These are phyloP conservation scores for Tinospora cordifolia DNA, from an alignment of 164 flowering plant species.

Conservation along the genomic window DNA sequence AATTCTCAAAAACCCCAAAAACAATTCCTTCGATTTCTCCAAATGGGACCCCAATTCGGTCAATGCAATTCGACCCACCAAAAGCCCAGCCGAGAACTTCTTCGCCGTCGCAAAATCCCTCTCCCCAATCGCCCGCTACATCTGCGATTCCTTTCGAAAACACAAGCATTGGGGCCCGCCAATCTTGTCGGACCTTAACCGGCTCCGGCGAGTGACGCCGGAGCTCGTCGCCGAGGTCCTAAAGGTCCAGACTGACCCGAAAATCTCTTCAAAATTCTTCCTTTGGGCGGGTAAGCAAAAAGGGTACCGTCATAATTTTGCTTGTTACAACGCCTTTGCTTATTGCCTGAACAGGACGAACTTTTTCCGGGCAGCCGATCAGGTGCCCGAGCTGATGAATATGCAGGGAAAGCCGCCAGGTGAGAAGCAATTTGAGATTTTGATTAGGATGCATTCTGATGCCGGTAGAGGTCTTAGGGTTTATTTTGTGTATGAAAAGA, in stretches of 20 bases:
- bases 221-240: conserved; percentile 73
- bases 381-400: conserved; percentile 81
- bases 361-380: conserved; percentile 71
- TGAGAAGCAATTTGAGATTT: conserved; percentile 87
- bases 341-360: conserved; percentile 69
- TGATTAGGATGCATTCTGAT: conserved; percentile 87
- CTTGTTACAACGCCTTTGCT: conserved; percentile 77
- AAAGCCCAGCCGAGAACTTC: conserved; percentile 40
- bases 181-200: conserved; percentile 50
- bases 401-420: conserved; percentile 77
- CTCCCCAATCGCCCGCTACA: conserved; percentile 87
- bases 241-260: conserved; percentile 52
- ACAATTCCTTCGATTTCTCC: conserved; percentile 32
- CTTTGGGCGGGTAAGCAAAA: conserved; percentile 96
- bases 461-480: conserved; percentile 74
- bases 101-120: conserved; percentile 41
- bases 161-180: conserved; percentile 57
- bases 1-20: conserved; percentile 12
- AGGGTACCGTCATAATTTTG: conserved; percentile 68
- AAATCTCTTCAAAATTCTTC: conserved; percentile 67
- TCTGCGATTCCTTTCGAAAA: conserved; percentile 70
- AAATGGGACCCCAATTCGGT: conserved; percentile 67
- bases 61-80: conserved; percentile 15
- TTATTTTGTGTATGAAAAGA: conserved; percentile 71
- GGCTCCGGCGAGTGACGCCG: conserved; percentile 84